Percentiles rank a stretch among this genome's conserved stretches.
phyloP scores from a whole-genome alignment of 495 filamentous ascomycete species.

The Cercophora sp. region DNA sequence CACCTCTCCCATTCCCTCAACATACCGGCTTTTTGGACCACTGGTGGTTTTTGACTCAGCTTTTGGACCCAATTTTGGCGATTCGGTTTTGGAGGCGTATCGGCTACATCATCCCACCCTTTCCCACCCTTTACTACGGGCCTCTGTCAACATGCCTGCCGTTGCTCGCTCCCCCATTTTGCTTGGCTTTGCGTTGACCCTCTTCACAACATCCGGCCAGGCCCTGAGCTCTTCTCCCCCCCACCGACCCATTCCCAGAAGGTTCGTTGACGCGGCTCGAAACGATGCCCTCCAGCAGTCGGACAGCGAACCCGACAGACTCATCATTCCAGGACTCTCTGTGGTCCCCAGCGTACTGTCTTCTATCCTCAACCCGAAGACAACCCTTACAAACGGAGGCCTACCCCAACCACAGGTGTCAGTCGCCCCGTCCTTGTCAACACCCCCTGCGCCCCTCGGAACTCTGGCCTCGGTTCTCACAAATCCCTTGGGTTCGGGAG shows the following conservation, averaged over 20 bases:
- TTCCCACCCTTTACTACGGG: conserved; percentile 1
- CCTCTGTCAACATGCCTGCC: conserved; percentile 9
- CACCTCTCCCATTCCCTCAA: no score
- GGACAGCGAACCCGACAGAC: not conserved
- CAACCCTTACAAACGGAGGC: not conserved
- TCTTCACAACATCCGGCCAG: no score
- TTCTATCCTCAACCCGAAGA: conserved; percentile 7
- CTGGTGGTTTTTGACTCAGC: conserved; percentile 11
- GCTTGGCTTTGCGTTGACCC: no score
- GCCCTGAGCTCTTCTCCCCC: no score
- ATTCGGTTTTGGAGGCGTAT: conserved; percentile 19
- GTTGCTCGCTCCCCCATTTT: conserved; percentile 11
- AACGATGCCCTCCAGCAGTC: no score
- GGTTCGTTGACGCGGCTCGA: no score
- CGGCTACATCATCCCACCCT: conserved; percentile 10
- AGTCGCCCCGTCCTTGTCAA: no score
- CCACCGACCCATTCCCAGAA: no score
- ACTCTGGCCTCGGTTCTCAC: no score
- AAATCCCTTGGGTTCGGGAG: no score
- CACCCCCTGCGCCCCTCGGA: no score
- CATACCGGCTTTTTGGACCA: conserved; percentile 17
- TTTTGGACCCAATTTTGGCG: conserved; percentile 19
- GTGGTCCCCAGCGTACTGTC: conserved; percentile 12
- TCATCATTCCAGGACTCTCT: conserved; percentile 12
- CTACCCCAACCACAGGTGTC: no score